These are phyloP conservation scores for Lycium barbarum DNA, from an alignment of 257 asterid genomes.

Conservation along the genomic window DNA sequence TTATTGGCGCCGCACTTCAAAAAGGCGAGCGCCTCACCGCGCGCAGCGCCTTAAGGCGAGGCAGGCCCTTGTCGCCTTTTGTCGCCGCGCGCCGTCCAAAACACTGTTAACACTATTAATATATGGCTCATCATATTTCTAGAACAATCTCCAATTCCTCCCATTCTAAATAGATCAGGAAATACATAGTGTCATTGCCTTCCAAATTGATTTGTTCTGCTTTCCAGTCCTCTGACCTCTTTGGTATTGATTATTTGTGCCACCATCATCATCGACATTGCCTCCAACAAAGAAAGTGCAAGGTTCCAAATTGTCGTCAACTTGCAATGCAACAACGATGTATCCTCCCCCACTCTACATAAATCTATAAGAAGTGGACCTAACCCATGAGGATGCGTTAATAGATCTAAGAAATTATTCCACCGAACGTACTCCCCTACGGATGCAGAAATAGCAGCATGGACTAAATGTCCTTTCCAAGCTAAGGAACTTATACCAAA, in stretches of 20 bases:
- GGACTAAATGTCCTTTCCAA: constrained; percentile 7
- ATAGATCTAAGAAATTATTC: background rate
- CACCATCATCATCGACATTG: background rate
- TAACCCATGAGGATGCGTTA: no score
- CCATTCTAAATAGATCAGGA: background rate
- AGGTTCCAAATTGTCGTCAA: background rate
- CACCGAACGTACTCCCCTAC: background rate
- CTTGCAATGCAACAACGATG: background rate
- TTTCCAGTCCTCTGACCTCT: background rate
- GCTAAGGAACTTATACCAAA: constrained; percentile 21
- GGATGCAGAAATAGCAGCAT: constrained; percentile 5
- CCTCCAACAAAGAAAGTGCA: background rate
- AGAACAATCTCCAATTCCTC: background rate
- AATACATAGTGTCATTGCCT: background rate
- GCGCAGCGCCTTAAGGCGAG: no score
- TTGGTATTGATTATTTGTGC: background rate
- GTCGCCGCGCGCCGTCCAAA: no score
- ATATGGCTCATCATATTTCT: constrained; percentile 1
- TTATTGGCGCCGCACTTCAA: no score
- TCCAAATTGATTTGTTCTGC: background rate
- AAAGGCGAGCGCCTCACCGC: no score
- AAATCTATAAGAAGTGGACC: background rate
- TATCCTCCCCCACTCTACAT: background rate
- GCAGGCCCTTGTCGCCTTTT: no score
- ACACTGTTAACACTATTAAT: background rate